phyloP scores from a whole-genome alignment of 2,329 filamentous ascomycete species.

The Amylocarpus encephaloides region DNA sequence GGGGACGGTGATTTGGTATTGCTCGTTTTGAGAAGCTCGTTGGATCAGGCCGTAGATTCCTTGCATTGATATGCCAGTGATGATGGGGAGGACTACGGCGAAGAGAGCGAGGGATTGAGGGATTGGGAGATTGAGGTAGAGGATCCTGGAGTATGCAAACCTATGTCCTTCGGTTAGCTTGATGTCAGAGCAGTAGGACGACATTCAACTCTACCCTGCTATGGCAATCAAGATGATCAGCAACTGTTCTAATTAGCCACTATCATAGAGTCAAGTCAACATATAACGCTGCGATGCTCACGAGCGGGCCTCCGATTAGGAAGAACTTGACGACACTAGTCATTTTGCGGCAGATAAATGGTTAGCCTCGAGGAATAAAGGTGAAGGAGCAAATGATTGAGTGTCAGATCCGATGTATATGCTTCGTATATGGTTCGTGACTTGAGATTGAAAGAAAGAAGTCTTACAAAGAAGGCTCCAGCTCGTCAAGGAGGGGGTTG shows the following conservation, averaged over 20 bases:
- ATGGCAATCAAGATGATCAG: slow-evolving; percentile 23
- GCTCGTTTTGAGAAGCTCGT: slow-evolving; percentile 18
- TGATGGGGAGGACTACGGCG: slow-evolving; percentile 27
- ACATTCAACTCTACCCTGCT: slow-evolving; percentile 23
- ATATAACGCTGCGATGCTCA: slow-evolving; percentile 12
- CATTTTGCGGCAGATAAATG: slow-evolving; percentile 8
- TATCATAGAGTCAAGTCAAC: not conserved
- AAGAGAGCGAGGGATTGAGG: slow-evolving; percentile 26
- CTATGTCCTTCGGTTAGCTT: slow-evolving; percentile 9
- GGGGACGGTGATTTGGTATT: slow-evolving; percentile 24
- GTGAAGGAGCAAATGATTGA: too few relatives aligned
- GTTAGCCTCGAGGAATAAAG: too few relatives aligned
- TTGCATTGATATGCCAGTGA: slow-evolving; percentile 26
- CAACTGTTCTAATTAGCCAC: slow-evolving; percentile 19
- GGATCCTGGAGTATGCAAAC: slow-evolving; percentile 28
- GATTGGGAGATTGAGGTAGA: slow-evolving; percentile 26
- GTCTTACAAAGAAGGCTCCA: too few relatives aligned
- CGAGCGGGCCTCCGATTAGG: slow-evolving; percentile 19
- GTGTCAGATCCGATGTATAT: too few relatives aligned
- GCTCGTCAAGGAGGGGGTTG: too few relatives aligned
- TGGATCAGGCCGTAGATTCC: slow-evolving; percentile 18
- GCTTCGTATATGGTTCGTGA: too few relatives aligned
- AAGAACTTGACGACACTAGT: slow-evolving; percentile 11
- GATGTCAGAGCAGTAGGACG: not conserved
- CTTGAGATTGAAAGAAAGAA: too few relatives aligned